Evolutionary conservation across 2,329 filamentous ascomycete genomes (phyloP).

Genomic region (Colletotrichum costaricense): DNA sequence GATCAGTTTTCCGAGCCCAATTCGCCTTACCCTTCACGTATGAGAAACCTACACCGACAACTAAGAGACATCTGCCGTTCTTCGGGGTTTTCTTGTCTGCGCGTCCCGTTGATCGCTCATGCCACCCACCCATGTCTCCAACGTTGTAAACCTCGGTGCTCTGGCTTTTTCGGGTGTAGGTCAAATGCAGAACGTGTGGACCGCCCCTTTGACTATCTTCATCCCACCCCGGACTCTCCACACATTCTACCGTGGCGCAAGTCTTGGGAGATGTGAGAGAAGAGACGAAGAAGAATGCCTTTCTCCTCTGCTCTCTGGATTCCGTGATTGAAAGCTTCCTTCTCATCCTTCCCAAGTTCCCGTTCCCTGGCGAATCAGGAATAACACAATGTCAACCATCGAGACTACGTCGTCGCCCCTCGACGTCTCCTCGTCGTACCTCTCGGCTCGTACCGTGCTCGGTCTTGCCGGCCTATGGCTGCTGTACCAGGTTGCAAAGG

Average conservation of each 20-base stretch:
- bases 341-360: background rate
- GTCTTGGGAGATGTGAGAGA: conserved; percentile 1
- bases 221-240: conserved; percentile 27
- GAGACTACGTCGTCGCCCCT: conserved; percentile 9
- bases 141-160: conserved; percentile 19
- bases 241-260: background rate
- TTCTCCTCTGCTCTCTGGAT: conserved; percentile 1
- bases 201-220: background rate
- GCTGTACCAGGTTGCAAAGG: conserved; percentile 42
- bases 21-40: background rate
- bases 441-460: conserved; percentile 10
- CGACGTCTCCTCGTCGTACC: conserved; percentile 21
- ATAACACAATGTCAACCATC: conserved; percentile 17
- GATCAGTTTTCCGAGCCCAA: background rate
- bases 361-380: background rate
- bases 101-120: conserved; percentile 19
- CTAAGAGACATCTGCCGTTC: background rate
- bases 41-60: background rate
- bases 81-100: background rate
- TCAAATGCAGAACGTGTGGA: conserved; percentile 22
- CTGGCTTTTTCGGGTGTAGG: conserved; percentile 32
- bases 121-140: conserved; percentile 7
- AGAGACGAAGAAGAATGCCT: conserved; percentile 1
- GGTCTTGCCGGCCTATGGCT: conserved; percentile 42
- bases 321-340: background rate